Percentiles rank a stretch among this genome's conserved stretches.
Conservation (phyloP, 2,329 filamentous ascomycete species). For the Claviceps digitariae region DNA sequence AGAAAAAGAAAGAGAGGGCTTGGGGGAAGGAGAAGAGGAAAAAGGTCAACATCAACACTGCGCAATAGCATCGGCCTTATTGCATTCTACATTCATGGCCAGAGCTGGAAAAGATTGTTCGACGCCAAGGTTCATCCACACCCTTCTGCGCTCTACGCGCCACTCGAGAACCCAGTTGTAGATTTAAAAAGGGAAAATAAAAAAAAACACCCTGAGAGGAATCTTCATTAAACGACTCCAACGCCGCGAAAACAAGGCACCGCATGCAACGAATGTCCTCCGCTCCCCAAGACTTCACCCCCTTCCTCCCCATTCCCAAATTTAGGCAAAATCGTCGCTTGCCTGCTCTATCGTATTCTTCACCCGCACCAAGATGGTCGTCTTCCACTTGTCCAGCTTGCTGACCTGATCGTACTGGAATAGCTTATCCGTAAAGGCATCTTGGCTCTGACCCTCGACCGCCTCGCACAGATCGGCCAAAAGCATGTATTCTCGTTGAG, state of each 20-base stretch:
- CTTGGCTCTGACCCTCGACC: conserved; percentile 65
- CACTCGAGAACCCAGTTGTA: background rate
- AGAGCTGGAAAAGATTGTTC: background rate
- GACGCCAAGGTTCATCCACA: too few species aligned
- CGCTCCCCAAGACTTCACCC: too few species aligned
- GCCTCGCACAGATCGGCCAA: conserved; percentile 63
- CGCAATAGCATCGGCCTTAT: background rate
- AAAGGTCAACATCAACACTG: background rate
- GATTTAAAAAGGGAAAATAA: background rate
- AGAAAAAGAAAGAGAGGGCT: too few species aligned
- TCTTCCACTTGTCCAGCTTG: conserved; percentile 97
- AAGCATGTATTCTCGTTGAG: conserved; percentile 69
- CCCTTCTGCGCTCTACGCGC: background rate
- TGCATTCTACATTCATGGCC: background rate
- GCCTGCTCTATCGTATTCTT: conserved; percentile 66
- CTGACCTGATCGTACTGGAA: conserved; percentile 86
- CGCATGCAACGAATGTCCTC: too few species aligned
- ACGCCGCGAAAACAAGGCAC: background rate
- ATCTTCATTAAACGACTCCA: background rate
- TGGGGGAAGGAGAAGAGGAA: background rate
- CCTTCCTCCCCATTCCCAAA: background rate
- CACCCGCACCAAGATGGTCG: conserved; percentile 63
- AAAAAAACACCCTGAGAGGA: background rate
- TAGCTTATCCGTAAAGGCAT: conserved; percentile 72
- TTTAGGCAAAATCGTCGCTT: conserved; percentile 29